Conservation (phyloP, 768 basidiomycete genomes). For the Cyathus striatus region DNA sequence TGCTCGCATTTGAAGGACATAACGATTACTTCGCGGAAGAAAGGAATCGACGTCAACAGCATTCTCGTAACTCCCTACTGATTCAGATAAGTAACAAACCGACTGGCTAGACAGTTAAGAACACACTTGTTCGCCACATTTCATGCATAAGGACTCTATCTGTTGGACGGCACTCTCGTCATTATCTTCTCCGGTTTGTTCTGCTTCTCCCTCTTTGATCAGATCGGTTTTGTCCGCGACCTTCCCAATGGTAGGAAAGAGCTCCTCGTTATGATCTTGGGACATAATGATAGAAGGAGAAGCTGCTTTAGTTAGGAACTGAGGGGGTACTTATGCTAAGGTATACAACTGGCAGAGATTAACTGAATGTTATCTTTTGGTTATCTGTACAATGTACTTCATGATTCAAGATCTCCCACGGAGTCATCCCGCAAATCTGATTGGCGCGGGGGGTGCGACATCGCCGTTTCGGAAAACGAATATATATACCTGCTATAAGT, state of each 20-base stretch:
- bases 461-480: no score
- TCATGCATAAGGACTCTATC: conserved; percentile 92
- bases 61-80: conserved; percentile 81
- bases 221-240: conserved; percentile 46
- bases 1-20: conserved; percentile 97
- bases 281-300: no score
- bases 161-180: conserved; percentile 73
- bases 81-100: conserved; percentile 14
- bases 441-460: no score
- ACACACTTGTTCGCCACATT: conserved; percentile 82
- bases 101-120: not conserved
- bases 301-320: no score
- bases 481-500: no score
- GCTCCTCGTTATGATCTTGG: conserved; percentile 12
- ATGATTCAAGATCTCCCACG: no score
- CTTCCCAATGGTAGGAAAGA: conserved; percentile 58
- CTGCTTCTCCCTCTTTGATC: conserved; percentile 5
- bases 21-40: conserved; percentile 90
- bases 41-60: conserved; percentile 91
- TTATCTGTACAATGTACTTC: no score
- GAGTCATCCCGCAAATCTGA: no score
- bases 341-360: no score
- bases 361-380: no score
- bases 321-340: conserved; percentile 9
- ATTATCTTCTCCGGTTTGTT: conserved; percentile 21